Conservation (phyloP, 139 green algal species). For the Chlorella sp. region DNA sequence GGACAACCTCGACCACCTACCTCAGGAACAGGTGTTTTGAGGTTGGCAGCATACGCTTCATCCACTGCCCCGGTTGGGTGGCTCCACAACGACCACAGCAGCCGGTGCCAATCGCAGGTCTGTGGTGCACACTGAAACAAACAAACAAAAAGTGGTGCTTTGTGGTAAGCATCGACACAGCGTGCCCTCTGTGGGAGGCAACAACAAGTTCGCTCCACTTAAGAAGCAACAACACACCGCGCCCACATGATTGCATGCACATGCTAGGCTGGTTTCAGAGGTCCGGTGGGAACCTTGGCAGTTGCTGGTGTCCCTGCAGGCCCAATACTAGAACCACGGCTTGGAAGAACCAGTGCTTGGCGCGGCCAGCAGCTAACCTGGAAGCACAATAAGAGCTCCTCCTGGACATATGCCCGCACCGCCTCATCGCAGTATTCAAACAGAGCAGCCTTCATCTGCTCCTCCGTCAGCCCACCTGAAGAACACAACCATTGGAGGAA, state of each 20-base stretch:
- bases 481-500: not conserved
- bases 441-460: not conserved
- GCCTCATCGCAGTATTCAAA: not conserved
- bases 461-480: not conserved
- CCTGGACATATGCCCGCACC: not conserved
- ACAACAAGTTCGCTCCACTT: too few relatives aligned
- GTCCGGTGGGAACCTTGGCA: too few relatives aligned
- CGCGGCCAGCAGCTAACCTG: not conserved
- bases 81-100: not conserved
- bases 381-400: not conserved
- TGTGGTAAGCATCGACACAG: too few relatives aligned
- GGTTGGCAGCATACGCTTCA: too few relatives aligned
- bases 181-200: too few relatives aligned
- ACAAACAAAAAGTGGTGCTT: too few relatives aligned
- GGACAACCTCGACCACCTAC: too few relatives aligned
- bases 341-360: not conserved
- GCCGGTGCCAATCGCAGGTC: not conserved
- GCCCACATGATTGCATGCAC: too few relatives aligned
- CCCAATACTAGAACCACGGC: not conserved
- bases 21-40: too few relatives aligned
- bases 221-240: too few relatives aligned
- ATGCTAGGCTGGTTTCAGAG: too few relatives aligned
- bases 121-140: not conserved
- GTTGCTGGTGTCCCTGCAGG: too few relatives aligned
- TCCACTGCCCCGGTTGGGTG: not conserved